Evolutionary conservation across 257 asterid species (phyloP).

Genomic region (Sherardia arvensis): DNA sequence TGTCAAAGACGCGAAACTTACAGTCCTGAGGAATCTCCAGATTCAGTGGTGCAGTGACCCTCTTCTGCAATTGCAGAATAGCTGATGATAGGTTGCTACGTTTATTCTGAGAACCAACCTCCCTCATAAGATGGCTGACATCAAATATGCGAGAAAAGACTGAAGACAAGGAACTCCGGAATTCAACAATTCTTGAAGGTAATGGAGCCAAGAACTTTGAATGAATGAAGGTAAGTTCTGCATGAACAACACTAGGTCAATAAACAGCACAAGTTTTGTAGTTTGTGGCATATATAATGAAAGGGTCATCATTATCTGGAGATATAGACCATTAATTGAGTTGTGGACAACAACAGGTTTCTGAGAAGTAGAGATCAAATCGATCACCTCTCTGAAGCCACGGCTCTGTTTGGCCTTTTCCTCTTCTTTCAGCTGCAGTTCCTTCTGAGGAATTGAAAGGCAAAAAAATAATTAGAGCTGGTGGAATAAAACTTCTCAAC

Average conservation of each 20-base stretch:
- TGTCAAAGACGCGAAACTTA: conserved; percentile 14
- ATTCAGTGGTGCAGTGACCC: conserved; percentile 38
- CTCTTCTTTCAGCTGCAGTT: conserved; percentile 50
- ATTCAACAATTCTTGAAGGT: conserved; percentile 58
- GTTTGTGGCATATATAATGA: conserved; percentile 11
- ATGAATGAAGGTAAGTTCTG: conserved; percentile 74
- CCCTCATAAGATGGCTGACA: conserved; percentile 66
- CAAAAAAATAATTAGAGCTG: conserved; percentile 8
- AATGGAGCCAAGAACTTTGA: conserved; percentile 72
- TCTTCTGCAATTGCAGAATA: conserved; percentile 47
- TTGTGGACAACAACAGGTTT: conserved; percentile 80
- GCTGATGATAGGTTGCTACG: conserved; percentile 46
- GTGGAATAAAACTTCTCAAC: conserved; percentile 5
- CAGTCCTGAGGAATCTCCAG: conserved; percentile 53
- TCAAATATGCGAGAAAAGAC: conserved; percentile 59
- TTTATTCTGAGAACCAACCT: conserved; percentile 43
- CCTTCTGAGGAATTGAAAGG: conserved; percentile 38
- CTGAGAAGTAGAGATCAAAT: conserved; percentile 68
- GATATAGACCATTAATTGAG: conserved; percentile 64
- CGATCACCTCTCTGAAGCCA: conserved; percentile 89
- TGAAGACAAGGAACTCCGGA: conserved; percentile 41
- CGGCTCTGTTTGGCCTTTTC: conserved; percentile 44
- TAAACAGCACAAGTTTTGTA: conserved; percentile 14
- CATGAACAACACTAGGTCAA: conserved; percentile 9
- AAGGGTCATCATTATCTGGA: conserved; percentile 14